These are phyloP conservation scores for Talaromyces nanjingensis DNA, from an alignment of 495 filamentous ascomycete genomes.

Conservation along the genomic window DNA sequence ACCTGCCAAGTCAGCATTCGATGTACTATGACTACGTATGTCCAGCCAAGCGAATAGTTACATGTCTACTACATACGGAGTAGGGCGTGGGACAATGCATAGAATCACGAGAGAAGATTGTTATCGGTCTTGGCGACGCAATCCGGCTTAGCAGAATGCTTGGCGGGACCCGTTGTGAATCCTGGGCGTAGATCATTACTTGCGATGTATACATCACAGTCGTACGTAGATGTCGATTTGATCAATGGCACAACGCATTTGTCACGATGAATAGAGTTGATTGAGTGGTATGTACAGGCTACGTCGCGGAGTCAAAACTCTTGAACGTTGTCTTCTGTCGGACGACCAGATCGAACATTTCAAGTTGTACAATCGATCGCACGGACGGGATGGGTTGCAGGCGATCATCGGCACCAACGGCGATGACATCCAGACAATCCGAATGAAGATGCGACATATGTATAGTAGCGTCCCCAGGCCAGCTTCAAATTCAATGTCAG, in stretches of 20 bases:
- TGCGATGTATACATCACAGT: not conserved
- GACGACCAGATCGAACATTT: not conserved
- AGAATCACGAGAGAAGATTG: not conserved
- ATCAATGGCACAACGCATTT: too few relatives aligned
- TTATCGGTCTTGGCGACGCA: not conserved
- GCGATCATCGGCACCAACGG: not conserved
- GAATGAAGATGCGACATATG: not conserved
- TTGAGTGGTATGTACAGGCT: too few relatives aligned
- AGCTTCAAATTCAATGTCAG: not conserved
- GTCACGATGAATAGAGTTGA: not conserved
- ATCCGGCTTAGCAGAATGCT: not conserved
- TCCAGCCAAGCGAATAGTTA: not conserved
- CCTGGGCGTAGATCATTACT: slow-evolving; percentile 5
- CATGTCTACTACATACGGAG: not conserved
- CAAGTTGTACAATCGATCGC: not conserved
- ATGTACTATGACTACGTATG: not conserved
- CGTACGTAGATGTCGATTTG: too few relatives aligned
- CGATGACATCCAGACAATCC: not conserved
- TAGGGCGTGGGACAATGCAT: not conserved
- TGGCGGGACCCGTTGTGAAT: slow-evolving; percentile 3
- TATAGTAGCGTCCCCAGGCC: too few relatives aligned
- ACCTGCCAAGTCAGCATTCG: not conserved
- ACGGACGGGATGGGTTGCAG: not conserved
- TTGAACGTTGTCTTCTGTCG: not conserved
- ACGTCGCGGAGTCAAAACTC: too few relatives aligned